Percentiles rank a stretch among this genome's conserved stretches.
These are phyloP conservation scores for Entomortierella lignicola DNA, from an alignment of 192 early-diverging fungal genomes.

Conservation along the genomic window DNA sequence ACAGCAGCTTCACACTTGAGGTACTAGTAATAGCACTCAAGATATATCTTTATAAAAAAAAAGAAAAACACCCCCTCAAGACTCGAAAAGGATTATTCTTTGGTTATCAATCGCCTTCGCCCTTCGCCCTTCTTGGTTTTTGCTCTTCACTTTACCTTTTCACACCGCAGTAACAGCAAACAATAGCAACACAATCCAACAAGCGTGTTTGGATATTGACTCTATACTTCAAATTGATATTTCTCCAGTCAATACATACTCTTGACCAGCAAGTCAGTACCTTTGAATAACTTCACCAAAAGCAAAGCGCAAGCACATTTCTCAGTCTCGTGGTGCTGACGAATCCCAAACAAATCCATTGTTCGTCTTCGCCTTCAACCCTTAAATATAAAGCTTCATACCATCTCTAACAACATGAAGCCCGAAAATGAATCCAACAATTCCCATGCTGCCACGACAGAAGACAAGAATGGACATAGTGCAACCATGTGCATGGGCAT, in stretches of 20 bases:
- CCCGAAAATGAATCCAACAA: constrained; percentile 16
- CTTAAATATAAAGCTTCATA: not conserved
- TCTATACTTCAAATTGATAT: too few relatives aligned
- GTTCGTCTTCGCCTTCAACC: constrained; percentile 1
- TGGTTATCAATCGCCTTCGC: too few relatives aligned
- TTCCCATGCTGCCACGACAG: not conserved
- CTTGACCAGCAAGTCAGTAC: constrained; percentile 37
- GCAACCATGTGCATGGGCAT: constrained; percentile 11
- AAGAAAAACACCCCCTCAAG: too few relatives aligned
- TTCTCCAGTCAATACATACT: not conserved
- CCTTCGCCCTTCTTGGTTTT: too few relatives aligned
- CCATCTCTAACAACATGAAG: constrained; percentile 21
- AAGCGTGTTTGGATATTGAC: too few relatives aligned
- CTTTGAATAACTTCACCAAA: constrained; percentile 4
- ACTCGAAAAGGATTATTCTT: too few relatives aligned
- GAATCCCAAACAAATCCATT: constrained; percentile 6
- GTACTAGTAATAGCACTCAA: too few relatives aligned
- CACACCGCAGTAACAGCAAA: too few relatives aligned
- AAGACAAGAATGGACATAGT: constrained; percentile 24
- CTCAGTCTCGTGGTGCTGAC: not conserved
- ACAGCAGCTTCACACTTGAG: too few relatives aligned
- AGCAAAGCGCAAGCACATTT: not conserved
- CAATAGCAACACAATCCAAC: too few relatives aligned
- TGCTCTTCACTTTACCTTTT: too few relatives aligned
- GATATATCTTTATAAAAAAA: too few relatives aligned